A percentile compares a stretch with the other conserved stretches of the same genome.
Evolutionary conservation across 176 grass and related monocot species (phyloP).

Genomic region (Puccinellia tenuiflora): DNA sequence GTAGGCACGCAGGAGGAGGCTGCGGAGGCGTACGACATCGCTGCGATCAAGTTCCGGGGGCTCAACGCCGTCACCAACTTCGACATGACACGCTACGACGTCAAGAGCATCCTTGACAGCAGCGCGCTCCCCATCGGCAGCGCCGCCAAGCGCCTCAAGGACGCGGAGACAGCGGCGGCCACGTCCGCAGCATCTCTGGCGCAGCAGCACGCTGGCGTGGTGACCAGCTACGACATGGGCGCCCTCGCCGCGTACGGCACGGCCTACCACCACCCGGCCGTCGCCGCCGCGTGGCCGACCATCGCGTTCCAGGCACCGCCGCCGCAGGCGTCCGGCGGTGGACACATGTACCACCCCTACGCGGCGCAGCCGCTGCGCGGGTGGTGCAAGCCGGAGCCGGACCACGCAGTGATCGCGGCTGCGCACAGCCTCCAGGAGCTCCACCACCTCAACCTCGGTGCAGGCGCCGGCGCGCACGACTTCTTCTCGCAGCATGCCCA

Average conservation of each 20-base stretch:
- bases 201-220: constrained; percentile 15
- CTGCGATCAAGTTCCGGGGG: constrained; percentile 80
- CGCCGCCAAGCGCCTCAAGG: constrained; percentile 71
- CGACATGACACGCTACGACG: constrained; percentile 86
- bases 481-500: constrained; percentile 48
- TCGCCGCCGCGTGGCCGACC: constrained; percentile 41
- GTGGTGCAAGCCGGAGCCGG: constrained; percentile 80
- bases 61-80: constrained; percentile 88
- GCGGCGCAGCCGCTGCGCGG: constrained; percentile 26
- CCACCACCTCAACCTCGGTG: constrained; percentile 45
- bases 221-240: constrained; percentile 36
- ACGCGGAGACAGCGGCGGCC: constrained; percentile 28
- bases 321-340: background rate
- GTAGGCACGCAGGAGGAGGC: constrained; percentile 85
- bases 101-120: constrained; percentile 78
- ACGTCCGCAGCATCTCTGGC: background rate
- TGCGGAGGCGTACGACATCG: constrained; percentile 78
- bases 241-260: constrained; percentile 30
- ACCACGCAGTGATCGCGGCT: constrained; percentile 45
- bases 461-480: constrained; percentile 27
- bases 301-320: constrained; percentile 48
- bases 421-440: constrained; percentile 75
- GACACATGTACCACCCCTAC: constrained; percentile 48
- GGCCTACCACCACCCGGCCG: constrained; percentile 7
- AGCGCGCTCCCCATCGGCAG: constrained; percentile 57